Percentiles rank a stretch among this genome's conserved stretches.
Evolutionary conservation across 1,139 yeast genomes (phyloP).

Genomic region (Taphrina wiesneri): DNA sequence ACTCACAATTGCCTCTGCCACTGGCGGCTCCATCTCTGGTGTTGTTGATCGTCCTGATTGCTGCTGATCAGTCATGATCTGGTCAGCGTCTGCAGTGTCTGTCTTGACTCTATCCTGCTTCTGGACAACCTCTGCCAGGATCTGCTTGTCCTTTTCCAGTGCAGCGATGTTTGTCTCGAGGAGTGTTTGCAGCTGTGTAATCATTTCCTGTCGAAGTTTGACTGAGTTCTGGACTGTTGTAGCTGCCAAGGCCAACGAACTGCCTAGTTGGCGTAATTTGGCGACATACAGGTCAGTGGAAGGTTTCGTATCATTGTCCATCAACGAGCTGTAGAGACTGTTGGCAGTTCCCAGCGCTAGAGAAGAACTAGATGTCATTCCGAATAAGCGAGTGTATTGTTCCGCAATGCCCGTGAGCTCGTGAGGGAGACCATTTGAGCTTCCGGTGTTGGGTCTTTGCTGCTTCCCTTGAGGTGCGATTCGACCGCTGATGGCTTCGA

Average conservation of each 20-base stretch:
- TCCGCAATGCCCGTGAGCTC: conserved; percentile 6
- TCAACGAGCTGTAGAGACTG: not conserved
- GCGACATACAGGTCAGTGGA: conserved; percentile 6
- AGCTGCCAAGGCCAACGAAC: not conserved
- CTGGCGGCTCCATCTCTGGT: conserved; percentile 31
- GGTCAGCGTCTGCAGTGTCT: not conserved
- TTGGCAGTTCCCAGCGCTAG: conserved; percentile 13
- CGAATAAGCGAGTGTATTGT: not conserved
- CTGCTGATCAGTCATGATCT: not conserved
- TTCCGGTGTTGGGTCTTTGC: not conserved
- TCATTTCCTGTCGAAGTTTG: not conserved
- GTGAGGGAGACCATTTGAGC: not conserved
- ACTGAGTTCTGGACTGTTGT: not conserved
- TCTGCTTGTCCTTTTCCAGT: not conserved
- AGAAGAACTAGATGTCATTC: conserved; percentile 14
- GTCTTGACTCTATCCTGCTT: conserved; percentile 13
- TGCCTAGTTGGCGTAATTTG: conserved; percentile 1
- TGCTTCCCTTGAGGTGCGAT: not conserved
- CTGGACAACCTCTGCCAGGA: not conserved
- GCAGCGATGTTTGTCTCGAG: not conserved
- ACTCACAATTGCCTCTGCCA: conserved; percentile 20
- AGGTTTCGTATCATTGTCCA: not conserved
- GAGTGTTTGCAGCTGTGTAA: not conserved
- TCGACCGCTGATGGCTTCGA: conserved; percentile 8
- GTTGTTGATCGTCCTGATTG: conserved; percentile 11